Evolutionary conservation across 108 stramenopile genomes (phyloP).

Genomic region (Tribonema minus): DNA sequence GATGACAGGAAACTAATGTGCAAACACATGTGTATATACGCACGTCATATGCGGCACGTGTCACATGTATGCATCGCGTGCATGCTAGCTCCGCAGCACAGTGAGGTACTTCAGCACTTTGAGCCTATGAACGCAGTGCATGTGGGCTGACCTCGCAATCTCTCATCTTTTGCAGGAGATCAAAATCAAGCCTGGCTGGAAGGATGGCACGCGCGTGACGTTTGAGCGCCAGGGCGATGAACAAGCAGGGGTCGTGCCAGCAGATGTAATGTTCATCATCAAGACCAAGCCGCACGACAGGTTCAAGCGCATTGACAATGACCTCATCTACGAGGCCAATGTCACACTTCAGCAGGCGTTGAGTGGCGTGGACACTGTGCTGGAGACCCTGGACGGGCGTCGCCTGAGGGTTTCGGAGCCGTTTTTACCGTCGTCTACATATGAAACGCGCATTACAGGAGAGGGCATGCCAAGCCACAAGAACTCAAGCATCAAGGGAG

Average conservation of each 20-base stretch:
- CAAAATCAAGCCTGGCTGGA: conserved; percentile 87
- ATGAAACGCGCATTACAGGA: conserved; percentile 39
- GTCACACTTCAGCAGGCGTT: conserved; percentile 85
- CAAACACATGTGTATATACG: too few species aligned
- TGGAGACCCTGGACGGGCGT: conserved; percentile 27
- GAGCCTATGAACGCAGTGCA: not conserved
- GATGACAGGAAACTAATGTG: too few species aligned
- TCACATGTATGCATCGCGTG: not conserved
- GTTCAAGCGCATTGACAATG: conserved; percentile 87
- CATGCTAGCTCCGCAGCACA: not conserved
- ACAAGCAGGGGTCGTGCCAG: not conserved
- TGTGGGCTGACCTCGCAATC: not conserved
- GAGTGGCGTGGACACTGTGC: conserved; percentile 48
- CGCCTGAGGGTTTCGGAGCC: conserved; percentile 1
- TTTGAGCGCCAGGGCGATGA: conserved; percentile 90
- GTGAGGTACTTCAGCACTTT: too few species aligned
- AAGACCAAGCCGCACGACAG: conserved; percentile 86
- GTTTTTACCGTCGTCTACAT: not conserved
- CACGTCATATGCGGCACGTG: too few species aligned
- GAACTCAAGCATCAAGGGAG: conserved; percentile 80
- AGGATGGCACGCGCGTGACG: conserved; percentile 81
- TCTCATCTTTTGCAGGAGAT: conserved; percentile 59
- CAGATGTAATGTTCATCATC: conserved; percentile 91
- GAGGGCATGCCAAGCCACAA: conserved; percentile 95
- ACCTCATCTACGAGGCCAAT: conserved; percentile 77